These are phyloP conservation scores for Perkinsus marinus DNA, from an alignment of 169 alveolate species.

Conservation along the genomic window DNA sequence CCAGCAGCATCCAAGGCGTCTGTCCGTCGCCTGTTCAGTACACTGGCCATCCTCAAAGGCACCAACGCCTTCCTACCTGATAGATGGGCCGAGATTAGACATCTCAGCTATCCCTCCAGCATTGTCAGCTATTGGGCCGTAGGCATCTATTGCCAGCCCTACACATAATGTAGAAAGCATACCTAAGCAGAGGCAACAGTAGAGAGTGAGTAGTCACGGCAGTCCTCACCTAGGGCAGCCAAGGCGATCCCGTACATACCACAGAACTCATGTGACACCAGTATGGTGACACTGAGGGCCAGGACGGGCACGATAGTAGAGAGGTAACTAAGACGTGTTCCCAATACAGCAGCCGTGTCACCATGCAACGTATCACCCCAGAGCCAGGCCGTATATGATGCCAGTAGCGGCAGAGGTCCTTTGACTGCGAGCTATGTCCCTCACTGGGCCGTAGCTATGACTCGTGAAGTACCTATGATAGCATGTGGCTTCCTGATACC, in stretches of 20 bases:
- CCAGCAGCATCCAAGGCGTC: constrained; percentile 65
- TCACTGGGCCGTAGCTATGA: constrained; percentile 49
- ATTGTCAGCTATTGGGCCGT: constrained; percentile 63
- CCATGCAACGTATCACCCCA: no score
- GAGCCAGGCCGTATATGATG: constrained; percentile 59
- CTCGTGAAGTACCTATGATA: constrained; percentile 61
- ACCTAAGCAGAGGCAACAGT: no score
- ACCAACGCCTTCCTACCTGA: no score
- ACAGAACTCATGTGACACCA: constrained; percentile 35
- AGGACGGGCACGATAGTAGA: constrained; percentile 64
- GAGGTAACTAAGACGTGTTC: no score
- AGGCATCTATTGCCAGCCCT: constrained; percentile 57
- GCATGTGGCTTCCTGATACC: no score
- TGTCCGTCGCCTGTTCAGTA: no score
- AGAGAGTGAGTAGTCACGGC: no score
- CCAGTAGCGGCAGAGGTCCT: constrained; percentile 57
- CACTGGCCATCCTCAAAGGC: no score
- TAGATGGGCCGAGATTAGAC: constrained; percentile 41
- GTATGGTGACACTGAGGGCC: constrained; percentile 41
- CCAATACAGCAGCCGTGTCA: no score
- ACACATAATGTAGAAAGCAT: constrained; percentile 53
- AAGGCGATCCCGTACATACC: constrained; percentile 56
- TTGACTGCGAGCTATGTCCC: constrained; percentile 48
- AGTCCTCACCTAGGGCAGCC: constrained; percentile 58
- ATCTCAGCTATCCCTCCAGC: constrained; percentile 72